Evolutionary conservation across 1,284 basidiomycete genomes (phyloP).

Genomic region (Uromyces viciae-fabae): DNA sequence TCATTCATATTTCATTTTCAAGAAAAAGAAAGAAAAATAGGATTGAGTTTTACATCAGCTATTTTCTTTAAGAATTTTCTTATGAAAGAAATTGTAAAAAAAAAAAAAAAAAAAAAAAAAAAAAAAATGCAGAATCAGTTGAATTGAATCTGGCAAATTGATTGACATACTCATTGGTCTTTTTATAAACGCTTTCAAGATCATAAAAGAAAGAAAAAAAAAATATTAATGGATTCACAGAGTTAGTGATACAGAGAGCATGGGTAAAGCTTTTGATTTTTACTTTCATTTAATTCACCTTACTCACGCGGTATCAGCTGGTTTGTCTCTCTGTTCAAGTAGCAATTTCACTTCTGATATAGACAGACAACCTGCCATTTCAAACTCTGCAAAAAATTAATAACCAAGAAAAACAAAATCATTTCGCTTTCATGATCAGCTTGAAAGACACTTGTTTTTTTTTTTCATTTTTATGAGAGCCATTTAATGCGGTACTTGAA

Average conservation of each 20-base stretch:
- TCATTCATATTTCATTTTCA: slow-evolving; percentile 63
- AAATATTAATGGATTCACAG: slow-evolving; percentile 11
- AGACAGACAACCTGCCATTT: slow-evolving; percentile 80
- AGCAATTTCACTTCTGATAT: slow-evolving; percentile 87
- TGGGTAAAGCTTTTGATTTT: too few relatives aligned
- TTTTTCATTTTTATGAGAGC: neutral
- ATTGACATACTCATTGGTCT: slow-evolving; percentile 84
- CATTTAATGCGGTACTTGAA: neutral
- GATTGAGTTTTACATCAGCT: slow-evolving; percentile 3
- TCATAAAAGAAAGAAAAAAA: too few relatives aligned
- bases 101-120: neutral
- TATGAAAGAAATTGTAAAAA: slow-evolving; percentile 34
- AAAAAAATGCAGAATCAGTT: slow-evolving; percentile 65
- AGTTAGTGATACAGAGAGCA: neutral
- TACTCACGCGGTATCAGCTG: slow-evolving; percentile 67
- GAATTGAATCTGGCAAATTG: slow-evolving; percentile 85
- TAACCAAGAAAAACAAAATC: neutral
- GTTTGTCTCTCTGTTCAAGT: slow-evolving; percentile 69
- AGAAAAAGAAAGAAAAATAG: slow-evolving; percentile 34
- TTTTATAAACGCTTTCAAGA: slow-evolving; percentile 80
- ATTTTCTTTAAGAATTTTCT: neutral
- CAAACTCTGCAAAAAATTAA: slow-evolving; percentile 65
- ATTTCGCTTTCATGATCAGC: neutral
- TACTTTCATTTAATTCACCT: too few relatives aligned
- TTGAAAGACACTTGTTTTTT: neutral